phyloP scores from a whole-genome alignment of 1,284 basidiomycete genomes.

The Tetrapyrgos nigripes region DNA sequence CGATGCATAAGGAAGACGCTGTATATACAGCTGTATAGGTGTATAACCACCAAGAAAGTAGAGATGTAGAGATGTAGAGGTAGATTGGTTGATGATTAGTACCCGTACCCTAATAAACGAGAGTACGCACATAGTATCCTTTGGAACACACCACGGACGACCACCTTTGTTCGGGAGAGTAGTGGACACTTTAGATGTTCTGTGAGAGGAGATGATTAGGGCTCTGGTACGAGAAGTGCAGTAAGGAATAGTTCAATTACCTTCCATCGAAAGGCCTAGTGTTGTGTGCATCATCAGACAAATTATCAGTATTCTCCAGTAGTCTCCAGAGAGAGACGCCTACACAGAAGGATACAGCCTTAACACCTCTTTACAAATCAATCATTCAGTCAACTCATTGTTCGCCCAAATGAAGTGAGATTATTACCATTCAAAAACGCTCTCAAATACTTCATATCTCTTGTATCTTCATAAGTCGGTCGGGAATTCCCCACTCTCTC shows the following conservation, averaged over 20 bases:
- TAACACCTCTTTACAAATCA: slow-evolving; percentile 12
- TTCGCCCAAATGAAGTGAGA: slow-evolving; percentile 39
- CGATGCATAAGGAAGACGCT: slow-evolving; percentile 43
- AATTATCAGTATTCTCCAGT: not conserved
- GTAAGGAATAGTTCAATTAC: too few relatives aligned
- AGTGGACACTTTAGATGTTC: slow-evolving; percentile 32
- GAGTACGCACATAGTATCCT: too few relatives aligned
- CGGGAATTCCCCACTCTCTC: too few relatives aligned
- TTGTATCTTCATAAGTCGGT: too few relatives aligned
- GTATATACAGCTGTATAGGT: slow-evolving; percentile 28
- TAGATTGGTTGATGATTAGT: slow-evolving; percentile 28
- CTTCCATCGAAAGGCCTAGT: slow-evolving; percentile 38
- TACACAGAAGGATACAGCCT: too few relatives aligned
- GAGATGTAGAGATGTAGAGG: slow-evolving; percentile 27
- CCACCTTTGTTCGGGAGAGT: too few relatives aligned
- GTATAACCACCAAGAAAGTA: too few relatives aligned
- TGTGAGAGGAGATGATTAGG: slow-evolving; percentile 12
- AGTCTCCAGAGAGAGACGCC: not conserved
- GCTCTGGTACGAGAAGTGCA: too few relatives aligned
- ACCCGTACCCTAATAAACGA: too few relatives aligned
- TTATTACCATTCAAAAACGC: too few relatives aligned
- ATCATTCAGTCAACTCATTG: slow-evolving; percentile 42
- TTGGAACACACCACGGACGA: too few relatives aligned
- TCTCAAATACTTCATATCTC: too few relatives aligned
- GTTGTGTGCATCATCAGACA: slow-evolving; percentile 34